These are phyloP conservation scores for Grosmannia serpens DNA, from an alignment of 2,329 filamentous ascomycete species.

Conservation along the genomic window DNA sequence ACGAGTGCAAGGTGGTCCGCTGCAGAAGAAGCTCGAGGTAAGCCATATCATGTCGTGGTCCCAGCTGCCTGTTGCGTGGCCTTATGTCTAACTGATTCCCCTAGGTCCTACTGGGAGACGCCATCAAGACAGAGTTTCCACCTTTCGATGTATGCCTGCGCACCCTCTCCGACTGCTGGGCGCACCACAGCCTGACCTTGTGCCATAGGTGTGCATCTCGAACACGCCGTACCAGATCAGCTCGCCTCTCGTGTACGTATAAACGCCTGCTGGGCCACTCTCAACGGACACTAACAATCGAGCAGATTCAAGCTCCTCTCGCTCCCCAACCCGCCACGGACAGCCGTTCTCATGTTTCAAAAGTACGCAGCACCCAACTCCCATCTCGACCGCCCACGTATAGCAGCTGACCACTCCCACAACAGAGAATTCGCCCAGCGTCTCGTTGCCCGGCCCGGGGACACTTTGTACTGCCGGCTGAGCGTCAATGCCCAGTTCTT, in stretches of 20 bases:
- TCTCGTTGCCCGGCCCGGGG: slow-evolving; percentile 76
- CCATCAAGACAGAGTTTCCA: slow-evolving; percentile 72
- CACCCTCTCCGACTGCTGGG: too few relatives aligned
- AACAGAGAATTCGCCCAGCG: slow-evolving; percentile 78
- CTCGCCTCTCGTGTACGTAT: slow-evolving; percentile 57
- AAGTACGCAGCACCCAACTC: slow-evolving; percentile 6
- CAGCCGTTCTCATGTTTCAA: slow-evolving; percentile 68
- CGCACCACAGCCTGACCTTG: slow-evolving; percentile 15
- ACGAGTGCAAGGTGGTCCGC: slow-evolving; percentile 80
- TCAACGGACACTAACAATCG: neutral
- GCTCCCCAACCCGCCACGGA: slow-evolving; percentile 68
- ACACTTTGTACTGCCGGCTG: slow-evolving; percentile 81
- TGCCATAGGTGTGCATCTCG: slow-evolving; percentile 66
- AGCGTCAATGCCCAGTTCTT: slow-evolving; percentile 91
- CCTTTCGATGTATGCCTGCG: slow-evolving; percentile 34
- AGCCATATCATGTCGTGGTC: slow-evolving; percentile 10
- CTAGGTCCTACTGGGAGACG: slow-evolving; percentile 61
- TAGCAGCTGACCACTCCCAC: neutral
- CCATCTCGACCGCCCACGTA: neutral
- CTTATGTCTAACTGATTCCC: neutral
- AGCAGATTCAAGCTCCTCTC: slow-evolving; percentile 62
- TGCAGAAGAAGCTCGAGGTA: slow-evolving; percentile 75
- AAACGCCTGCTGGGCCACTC: too few relatives aligned
- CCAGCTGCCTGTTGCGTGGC: neutral
- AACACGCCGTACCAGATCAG: slow-evolving; percentile 77